Evolutionary conservation across 768 basidiomycete genomes (phyloP).

Genomic region (Boletus pseudopeckii): DNA sequence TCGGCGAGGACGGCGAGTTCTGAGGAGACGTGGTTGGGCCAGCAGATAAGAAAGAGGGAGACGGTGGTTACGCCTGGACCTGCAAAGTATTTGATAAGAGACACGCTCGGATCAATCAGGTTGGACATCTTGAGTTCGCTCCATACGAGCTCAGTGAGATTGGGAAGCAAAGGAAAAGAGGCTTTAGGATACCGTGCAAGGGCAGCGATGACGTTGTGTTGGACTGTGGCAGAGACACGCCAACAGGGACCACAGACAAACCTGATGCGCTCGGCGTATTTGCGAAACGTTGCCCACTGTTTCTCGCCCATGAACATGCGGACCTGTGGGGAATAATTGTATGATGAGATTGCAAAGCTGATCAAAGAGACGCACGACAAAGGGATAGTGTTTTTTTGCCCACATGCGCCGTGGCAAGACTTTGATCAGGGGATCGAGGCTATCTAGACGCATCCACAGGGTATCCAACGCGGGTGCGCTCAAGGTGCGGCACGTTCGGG

Average conservation of each 20-base stretch:
- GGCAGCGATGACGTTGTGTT: slow-evolving; percentile 16
- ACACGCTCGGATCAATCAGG: slow-evolving; percentile 20
- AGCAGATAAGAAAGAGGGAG: slow-evolving; percentile 23
- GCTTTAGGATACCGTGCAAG: slow-evolving; percentile 13
- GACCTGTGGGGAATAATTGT: slow-evolving; percentile 7
- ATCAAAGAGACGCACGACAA: slow-evolving; percentile 15
- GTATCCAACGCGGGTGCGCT: slow-evolving; percentile 23
- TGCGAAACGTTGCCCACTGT: slow-evolving; percentile 25
- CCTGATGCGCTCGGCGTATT: slow-evolving; percentile 25
- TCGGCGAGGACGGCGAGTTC: slow-evolving; percentile 20
- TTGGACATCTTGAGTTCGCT: slow-evolving; percentile 24
- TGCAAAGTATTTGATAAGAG: slow-evolving; percentile 25
- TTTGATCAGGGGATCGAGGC: slow-evolving; percentile 26
- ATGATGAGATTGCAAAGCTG: neutral
- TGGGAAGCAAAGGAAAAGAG: slow-evolving; percentile 24
- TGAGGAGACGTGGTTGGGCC: slow-evolving; percentile 22
- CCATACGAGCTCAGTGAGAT: slow-evolving; percentile 25
- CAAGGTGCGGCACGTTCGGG: slow-evolving; percentile 25
- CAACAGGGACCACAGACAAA: slow-evolving; percentile 23
- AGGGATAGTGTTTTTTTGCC: slow-evolving; percentile 19
- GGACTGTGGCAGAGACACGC: slow-evolving; percentile 13
- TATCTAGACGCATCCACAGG: slow-evolving; percentile 29
- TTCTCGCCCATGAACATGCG: slow-evolving; percentile 26
- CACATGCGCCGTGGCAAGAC: slow-evolving; percentile 26
- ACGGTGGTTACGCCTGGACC: slow-evolving; percentile 18